Evolutionary conservation across 2,329 filamentous ascomycete genomes (phyloP).

Genomic region (Thielaviopsis euricoi): DNA sequence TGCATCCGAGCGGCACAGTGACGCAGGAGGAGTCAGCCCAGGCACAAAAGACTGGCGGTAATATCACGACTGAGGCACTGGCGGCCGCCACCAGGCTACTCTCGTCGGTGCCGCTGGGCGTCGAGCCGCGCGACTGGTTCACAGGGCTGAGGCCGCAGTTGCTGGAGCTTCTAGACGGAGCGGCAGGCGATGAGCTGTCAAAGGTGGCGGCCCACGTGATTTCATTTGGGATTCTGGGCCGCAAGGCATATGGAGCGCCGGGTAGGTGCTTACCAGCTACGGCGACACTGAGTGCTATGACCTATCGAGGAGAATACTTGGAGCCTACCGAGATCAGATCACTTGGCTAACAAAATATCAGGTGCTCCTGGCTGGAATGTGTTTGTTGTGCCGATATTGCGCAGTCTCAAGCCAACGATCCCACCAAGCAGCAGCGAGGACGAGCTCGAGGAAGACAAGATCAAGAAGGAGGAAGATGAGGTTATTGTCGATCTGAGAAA

Average conservation of each 20-base stretch:
- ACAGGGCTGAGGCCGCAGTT: conserved; percentile 43
- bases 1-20: conserved; percentile 39
- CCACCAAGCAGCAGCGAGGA: neutral
- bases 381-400: conserved; percentile 42
- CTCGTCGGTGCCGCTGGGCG: conserved; percentile 38
- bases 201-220: conserved; percentile 46
- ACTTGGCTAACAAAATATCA: conserved; percentile 14
- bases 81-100: conserved; percentile 45
- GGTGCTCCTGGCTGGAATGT: conserved; percentile 43
- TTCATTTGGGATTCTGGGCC: conserved; percentile 49
- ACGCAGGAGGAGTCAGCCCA: conserved; percentile 23
- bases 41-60: conserved; percentile 40
- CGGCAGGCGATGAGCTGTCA: conserved; percentile 37
- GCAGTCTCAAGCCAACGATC: conserved; percentile 30
- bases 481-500: conserved; percentile 30
- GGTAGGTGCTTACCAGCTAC: conserved; percentile 25
- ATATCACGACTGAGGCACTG: conserved; percentile 52
- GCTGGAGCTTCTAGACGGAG: conserved; percentile 42
- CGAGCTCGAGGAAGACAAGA: conserved; percentile 1
- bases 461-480: conserved; percentile 19
- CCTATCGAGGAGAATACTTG: too few species aligned
- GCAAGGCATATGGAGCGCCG: conserved; percentile 45
- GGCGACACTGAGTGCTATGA: neutral
- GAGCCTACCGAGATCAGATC: too few species aligned
- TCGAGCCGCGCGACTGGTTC: conserved; percentile 43